Base-by-base conservation (phyloP, 2,329 filamentous ascomycete genomes). In the Penicillium sp. region DNA sequence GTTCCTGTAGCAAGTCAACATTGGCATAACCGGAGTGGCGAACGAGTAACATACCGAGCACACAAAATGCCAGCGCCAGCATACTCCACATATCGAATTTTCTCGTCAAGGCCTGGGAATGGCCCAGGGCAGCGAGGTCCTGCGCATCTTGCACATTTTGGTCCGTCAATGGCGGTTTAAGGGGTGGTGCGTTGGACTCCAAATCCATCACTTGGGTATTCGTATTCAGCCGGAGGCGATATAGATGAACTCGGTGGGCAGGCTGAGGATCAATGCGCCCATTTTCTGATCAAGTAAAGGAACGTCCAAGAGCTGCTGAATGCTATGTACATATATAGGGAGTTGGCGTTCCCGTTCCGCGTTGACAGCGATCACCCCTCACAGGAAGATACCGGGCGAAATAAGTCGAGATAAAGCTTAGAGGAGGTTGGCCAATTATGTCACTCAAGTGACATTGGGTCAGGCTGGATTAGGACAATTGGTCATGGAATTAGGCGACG, bases 41-140 rank as follows among this genome's bases (percentile, higher is more conserved):
- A 14, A 36, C 31, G 4, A n/a, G n/a, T n/a, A 43, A 36, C 46
- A 38, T 64, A 70, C 67, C 82, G 29, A 85, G 71, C 13, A 85
- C 80, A 54, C 77, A 82, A 55, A 85, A 83, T 27, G 82, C 79
- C 18, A 85, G 74, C 18, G 81, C 78, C 10, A 85, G 73, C 81
- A 85, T 83, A 67, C 81, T 83, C 78, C 77, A 79, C 6, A 79
- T 67, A 64, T 75, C 76, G 64, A 85, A 85, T 60, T 84, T 77
- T 11, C 76, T 71, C 9, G 70, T 68, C 31, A 79, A 62, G 43
- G 71, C 72, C 67, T 78, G 73, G 61, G 72, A 67, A 60, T 78
- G 75, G 58, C 77, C 77, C 60, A 78, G 66, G 9, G 68, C 70
- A 2, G 73, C 75, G 47, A 78, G 68, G 48, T 78, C 75, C 56